phyloP scores from a whole-genome alignment of 140 eudicot genomes.

The Bidens hawaiensis region DNA sequence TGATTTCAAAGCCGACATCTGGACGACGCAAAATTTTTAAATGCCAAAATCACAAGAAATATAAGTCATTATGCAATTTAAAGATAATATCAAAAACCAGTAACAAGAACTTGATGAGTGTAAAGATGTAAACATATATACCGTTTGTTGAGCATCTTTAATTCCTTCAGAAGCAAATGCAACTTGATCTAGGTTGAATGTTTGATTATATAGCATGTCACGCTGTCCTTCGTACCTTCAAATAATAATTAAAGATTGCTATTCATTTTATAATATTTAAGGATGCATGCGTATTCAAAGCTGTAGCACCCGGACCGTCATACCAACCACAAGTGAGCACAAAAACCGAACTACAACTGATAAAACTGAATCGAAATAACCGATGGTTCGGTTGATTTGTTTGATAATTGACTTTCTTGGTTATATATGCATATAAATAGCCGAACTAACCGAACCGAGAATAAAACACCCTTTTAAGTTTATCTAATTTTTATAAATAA shows the following conservation, averaged over 20 bases:
- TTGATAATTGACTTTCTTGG: no score
- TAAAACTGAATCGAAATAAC: no score
- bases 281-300: neutral
- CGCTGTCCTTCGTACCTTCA: constrained; percentile 98
- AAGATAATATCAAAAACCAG: constrained; percentile 8
- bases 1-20: constrained; percentile 96
- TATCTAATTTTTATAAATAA: no score
- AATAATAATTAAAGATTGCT: constrained; percentile 9
- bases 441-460: no score
- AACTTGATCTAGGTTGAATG: constrained; percentile 92
- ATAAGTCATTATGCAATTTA: neutral
- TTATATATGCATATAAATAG: no score
- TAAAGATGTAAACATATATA: no score
- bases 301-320: neutral
- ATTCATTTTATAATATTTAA: neutral
- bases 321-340: no score
- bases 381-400: no score
- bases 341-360: no score
- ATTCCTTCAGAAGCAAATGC: constrained; percentile 98
- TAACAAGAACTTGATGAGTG: neutral
- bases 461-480: no score
- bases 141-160: constrained; percentile 99
- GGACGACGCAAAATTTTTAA: constrained; percentile 17
- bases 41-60: neutral
- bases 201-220: constrained; percentile 96